Percentiles rank a stretch among this genome's conserved stretches.
phyloP scores from a whole-genome alignment of 2,329 filamentous ascomycete species.

The Epichloe sylvatica region DNA sequence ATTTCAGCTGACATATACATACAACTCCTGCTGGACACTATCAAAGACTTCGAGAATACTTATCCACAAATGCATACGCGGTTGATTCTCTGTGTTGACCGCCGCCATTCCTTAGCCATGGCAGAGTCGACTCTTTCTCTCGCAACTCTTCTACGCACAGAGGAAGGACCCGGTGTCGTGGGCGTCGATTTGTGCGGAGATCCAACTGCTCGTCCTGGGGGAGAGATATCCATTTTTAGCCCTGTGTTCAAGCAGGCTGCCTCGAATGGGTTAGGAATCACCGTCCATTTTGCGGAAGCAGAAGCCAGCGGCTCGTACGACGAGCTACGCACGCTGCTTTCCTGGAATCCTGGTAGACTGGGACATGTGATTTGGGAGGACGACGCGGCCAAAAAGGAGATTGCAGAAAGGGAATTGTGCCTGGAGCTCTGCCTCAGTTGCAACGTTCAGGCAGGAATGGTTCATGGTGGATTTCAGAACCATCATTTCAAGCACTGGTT shows the following conservation, averaged over 20 bases:
- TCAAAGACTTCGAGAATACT: slow-evolving; percentile 35
- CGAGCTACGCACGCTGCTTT: slow-evolving; percentile 52
- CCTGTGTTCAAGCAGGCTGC: slow-evolving; percentile 45
- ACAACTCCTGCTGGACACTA: slow-evolving; percentile 47
- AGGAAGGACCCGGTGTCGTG: slow-evolving; percentile 44
- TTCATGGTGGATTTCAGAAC: slow-evolving; percentile 46
- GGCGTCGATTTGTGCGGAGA: slow-evolving; percentile 71
- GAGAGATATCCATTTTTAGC: slow-evolving; percentile 45
- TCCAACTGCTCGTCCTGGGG: slow-evolving; percentile 37
- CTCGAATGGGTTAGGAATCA: slow-evolving; percentile 43
- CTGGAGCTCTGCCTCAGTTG: slow-evolving; percentile 69
- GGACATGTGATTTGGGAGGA: slow-evolving; percentile 70
- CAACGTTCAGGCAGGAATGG: slow-evolving; percentile 66
- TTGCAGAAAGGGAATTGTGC: slow-evolving; percentile 38
- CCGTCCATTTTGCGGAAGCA: slow-evolving; percentile 67
- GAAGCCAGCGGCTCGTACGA: slow-evolving; percentile 37
- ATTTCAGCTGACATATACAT: slow-evolving; percentile 54
- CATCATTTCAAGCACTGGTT: slow-evolving; percentile 72
- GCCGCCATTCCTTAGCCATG: slow-evolving; percentile 43
- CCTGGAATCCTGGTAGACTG: slow-evolving; percentile 52
- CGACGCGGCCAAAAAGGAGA: slow-evolving; percentile 42
- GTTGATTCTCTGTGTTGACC: slow-evolving; percentile 64
- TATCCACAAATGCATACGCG: slow-evolving; percentile 38
- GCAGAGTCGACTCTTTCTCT: slow-evolving; percentile 52
- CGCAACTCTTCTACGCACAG: slow-evolving; percentile 32